phyloP scores from a whole-genome alignment of 1,284 basidiomycete species.

The Coniferiporia sulphurascens region DNA sequence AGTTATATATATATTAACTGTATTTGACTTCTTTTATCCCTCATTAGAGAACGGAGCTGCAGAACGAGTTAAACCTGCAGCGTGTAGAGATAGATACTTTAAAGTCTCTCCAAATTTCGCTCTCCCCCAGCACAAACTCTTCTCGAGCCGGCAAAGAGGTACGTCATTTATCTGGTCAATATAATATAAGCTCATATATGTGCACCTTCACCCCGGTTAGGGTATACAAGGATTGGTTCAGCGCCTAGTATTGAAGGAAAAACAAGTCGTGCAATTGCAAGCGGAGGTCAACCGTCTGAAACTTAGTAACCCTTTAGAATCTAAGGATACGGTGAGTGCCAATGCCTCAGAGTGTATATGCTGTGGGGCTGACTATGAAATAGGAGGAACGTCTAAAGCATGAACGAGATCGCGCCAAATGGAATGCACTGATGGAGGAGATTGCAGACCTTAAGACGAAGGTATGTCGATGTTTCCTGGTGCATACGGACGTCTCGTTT shows the following conservation, averaged over 20 bases:
- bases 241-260: constrained; percentile 79
- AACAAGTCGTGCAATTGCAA: constrained; percentile 72
- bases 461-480: constrained; percentile 37
- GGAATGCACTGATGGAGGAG: constrained; percentile 74
- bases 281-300: constrained; percentile 65
- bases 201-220: constrained; percentile 30
- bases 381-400: constrained; percentile 77
- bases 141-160: constrained; percentile 38
- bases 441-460: constrained; percentile 66
- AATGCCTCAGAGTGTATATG: background rate
- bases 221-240: constrained; percentile 77
- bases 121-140: constrained; percentile 13
- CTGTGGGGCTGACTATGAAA: constrained; percentile 14
- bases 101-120: constrained; percentile 46
- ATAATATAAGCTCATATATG: background rate
- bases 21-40: background rate
- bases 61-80: constrained; percentile 51
- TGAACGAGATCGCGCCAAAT: constrained; percentile 71
- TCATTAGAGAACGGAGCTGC: constrained; percentile 51
- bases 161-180: constrained; percentile 2
- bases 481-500: background rate
- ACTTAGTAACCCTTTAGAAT: constrained; percentile 50
- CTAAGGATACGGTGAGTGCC: constrained; percentile 56
- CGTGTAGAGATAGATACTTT: constrained; percentile 63
- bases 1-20: background rate